phyloP scores from a whole-genome alignment of 306 rosid genomes.

The Pterocarpus santalinus region DNA sequence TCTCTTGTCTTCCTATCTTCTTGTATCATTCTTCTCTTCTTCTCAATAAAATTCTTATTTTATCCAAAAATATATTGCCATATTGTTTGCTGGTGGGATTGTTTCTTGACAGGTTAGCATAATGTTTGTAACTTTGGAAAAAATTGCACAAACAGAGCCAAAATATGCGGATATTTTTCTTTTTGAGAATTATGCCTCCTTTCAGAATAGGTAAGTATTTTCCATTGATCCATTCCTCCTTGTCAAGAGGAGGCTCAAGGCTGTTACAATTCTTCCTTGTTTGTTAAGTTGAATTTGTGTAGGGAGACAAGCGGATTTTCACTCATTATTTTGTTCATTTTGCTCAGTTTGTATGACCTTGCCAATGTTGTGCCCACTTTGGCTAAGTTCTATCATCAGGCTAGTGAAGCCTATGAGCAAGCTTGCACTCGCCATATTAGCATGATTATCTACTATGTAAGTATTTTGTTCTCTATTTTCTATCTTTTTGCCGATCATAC shows the following conservation, averaged over 20 bases:
- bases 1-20: too few relatives aligned
- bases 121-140: conserved; percentile 97
- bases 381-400: conserved; percentile 98
- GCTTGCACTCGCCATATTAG: conserved; percentile 95
- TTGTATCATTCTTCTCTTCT: too few relatives aligned
- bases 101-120: conserved; percentile 80
- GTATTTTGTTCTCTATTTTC: conserved; percentile 44
- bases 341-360: conserved; percentile 87
- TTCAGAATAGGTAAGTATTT: conserved; percentile 85
- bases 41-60: too few relatives aligned
- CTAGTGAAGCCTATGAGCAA: conserved; percentile 97
- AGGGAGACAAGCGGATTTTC: conserved; percentile 25
- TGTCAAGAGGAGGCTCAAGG: conserved; percentile 15
- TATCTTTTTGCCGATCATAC: conserved; percentile 2
- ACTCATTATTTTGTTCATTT: conserved; percentile 29
- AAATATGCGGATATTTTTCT: conserved; percentile 91
- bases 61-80: background rate
- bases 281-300: conserved; percentile 21
- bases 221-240: conserved; percentile 30
- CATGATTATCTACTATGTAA: conserved; percentile 85
- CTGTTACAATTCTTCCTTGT: conserved; percentile 25
- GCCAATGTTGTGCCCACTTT: conserved; percentile 97
- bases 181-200: conserved; percentile 94
- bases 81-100: conserved; percentile 42
- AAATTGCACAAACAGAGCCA: conserved; percentile 85